Conservation (phyloP, 768 basidiomycete genomes). For the Harrya chromipes region DNA sequence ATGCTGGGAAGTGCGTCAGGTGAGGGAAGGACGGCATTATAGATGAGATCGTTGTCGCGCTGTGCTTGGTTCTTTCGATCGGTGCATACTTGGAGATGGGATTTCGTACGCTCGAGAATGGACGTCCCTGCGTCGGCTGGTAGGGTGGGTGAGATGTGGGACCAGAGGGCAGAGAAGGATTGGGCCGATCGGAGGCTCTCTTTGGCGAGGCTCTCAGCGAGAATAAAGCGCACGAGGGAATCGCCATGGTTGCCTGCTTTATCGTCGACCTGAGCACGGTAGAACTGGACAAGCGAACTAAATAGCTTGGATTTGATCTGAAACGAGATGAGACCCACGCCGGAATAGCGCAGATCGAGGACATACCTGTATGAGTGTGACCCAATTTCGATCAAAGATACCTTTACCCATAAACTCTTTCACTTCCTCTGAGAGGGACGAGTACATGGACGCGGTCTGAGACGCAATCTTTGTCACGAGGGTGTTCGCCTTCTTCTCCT, state of each 20-base stretch:
- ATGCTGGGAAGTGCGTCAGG: constrained; percentile 75
- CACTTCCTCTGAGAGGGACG: constrained; percentile 79
- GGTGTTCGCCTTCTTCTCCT: constrained; percentile 82
- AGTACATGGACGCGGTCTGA: constrained; percentile 81
- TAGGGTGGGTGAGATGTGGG: constrained; percentile 74
- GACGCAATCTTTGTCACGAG: constrained; percentile 82
- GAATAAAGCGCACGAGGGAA: constrained; percentile 70
- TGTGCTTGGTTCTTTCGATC: constrained; percentile 74
- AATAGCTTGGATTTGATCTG: constrained; percentile 94
- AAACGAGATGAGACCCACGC: constrained; percentile 4
- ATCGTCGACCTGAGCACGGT: constrained; percentile 77
- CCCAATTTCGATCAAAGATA: constrained; percentile 93
- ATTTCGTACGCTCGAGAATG: constrained; percentile 79
- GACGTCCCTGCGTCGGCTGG: constrained; percentile 83
- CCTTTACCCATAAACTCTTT: constrained; percentile 98
- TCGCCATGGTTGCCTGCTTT: constrained; percentile 82
- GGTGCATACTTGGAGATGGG: constrained; percentile 70
- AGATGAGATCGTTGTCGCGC: constrained; percentile 95
- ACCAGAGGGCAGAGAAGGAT: constrained; percentile 69
- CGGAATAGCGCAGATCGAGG: not conserved
- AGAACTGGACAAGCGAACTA: constrained; percentile 80
- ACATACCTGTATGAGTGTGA: constrained; percentile 75
- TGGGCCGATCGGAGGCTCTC: constrained; percentile 72
- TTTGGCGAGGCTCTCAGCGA: constrained; percentile 78
- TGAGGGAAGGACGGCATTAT: constrained; percentile 84